Base-by-base conservation (phyloP, 2,329 filamentous ascomycete genomes). In the Epichloe hybrida region DNA sequence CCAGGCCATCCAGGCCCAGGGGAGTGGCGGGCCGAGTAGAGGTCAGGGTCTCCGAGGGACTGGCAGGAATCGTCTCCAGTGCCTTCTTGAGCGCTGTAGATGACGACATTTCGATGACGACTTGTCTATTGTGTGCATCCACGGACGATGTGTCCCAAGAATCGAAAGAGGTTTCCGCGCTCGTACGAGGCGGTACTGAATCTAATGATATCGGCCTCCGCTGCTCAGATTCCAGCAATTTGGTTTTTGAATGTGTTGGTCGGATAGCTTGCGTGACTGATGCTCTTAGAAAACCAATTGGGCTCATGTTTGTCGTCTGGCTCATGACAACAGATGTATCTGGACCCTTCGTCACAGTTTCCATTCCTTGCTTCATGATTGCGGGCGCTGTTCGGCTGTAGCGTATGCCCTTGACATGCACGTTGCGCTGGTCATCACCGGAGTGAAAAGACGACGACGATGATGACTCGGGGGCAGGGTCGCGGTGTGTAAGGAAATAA, bases 111-210 rank as follows among this genome's bases (percentile, higher is more conserved):
- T 75, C 76, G 48, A 79, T 60, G 1, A 81, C 74, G 2, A 74
- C 73, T 57, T 82, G 77, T 31, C 79, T 74, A 56, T 74, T 77
- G 55, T 82, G 77, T 3, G 76, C 67, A 57, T 84, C 82, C 2
- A 87, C 80, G 0, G 73, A 72, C 0, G 82, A 85, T 0, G 82
- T 86, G 59, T 88, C 84, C 85, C 85, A 88, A 2, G 76, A 81
- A 58, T 88, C 84, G 58, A 88, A 88, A 1, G 79, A 77, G 54
- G 85, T 81, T n/a, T 77, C 75, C 13, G 62, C 59, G 37, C 66
- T 67, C 38, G 64, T 65, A 15, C 62, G 62, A 44, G 66, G 63
- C 7, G 60, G 53, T 40, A 59, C 63, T 0, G 74, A 76, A 5
- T 77, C 74, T 11, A 75, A 61, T 1, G 79, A 81, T 6, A 66